Evolutionary conservation across 768 basidiomycete genomes (phyloP), one percentile per base, ranked within the genome.

Genomic region (Chalciporus pseudorubinellus): DNA sequence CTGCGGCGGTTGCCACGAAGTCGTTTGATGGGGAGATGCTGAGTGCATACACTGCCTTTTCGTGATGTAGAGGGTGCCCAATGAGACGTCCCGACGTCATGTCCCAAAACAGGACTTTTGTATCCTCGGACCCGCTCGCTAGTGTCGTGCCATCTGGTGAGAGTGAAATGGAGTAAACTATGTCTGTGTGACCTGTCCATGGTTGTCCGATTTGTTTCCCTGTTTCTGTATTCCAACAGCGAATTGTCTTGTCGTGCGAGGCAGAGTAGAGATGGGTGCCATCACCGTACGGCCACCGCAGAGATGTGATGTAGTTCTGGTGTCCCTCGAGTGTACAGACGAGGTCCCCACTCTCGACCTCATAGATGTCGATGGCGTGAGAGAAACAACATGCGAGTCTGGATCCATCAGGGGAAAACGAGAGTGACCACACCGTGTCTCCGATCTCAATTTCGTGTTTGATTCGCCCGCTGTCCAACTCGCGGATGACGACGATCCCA

Each of bases 91-190:
- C 52, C 13, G 34, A 46, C 1, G 38, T 11, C 10, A 38, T 1
- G 4, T 51, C 12, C 58, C 58, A 59, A 33, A 59, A 43, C 11
- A 57, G 44, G 26, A 59, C 14, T 0, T 46, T 39, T 1, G 13
- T 0, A 44, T 59, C 57, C 6, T 0, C 1, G 2, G 58, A 59
- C 4, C 38, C 44, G 12, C 57, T 59, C 1, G 58, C 58, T 12
- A 59, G 38, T 18, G 40, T 50, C 0, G 22, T 18, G 9, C 53
- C 58, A 13, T 52, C 18, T 16, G n/a, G n/a, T n/a, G n/a, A n/a
- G n/a, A n/a, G n/a, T n/a, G n/a, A n/a, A n/a, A n/a, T n/a, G n/a
- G n/a, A n/a, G n/a, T n/a, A n/a, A n/a, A n/a, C n/a, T n/a, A n/a
- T n/a, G n/a, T n/a, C n/a, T n/a, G n/a, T n/a, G n/a, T n/a, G n/a